These are phyloP conservation scores for Fusarium luffae DNA, from an alignment of 2,329 filamentous ascomycete species.

Conservation along the genomic window DNA sequence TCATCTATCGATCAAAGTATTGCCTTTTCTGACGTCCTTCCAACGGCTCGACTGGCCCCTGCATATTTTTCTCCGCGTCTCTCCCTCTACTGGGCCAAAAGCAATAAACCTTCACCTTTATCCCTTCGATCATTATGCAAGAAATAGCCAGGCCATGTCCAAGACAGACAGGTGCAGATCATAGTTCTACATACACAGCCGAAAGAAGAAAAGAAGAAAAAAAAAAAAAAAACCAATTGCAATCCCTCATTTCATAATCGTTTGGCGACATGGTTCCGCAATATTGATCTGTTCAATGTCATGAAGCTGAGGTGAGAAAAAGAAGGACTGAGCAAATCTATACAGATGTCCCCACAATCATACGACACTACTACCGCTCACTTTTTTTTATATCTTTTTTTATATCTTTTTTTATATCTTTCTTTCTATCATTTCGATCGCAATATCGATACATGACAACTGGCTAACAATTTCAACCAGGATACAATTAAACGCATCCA, in stretches of 20 bases:
- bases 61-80: conserved; percentile 16
- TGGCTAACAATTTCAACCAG: not conserved
- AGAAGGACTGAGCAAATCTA: conserved; percentile 7
- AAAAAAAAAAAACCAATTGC: not conserved
- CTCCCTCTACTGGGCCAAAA: conserved; percentile 21
- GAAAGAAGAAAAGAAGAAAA: not conserved
- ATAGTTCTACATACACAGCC: conserved; percentile 14
- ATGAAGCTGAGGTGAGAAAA: conserved; percentile 10
- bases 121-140: conserved; percentile 31
- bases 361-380: conserved; percentile 22
- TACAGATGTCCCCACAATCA: conserved; percentile 30
- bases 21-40: conserved; percentile 6
- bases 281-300: not conserved
- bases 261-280: not conserved
- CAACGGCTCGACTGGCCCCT: conserved; percentile 10
- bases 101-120: conserved; percentile 36
- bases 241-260: not conserved
- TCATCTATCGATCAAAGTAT: conserved; percentile 11
- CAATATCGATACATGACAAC: conserved; percentile 14
- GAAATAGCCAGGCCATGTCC: conserved; percentile 20
- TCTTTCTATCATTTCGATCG: not conserved
- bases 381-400: not conserved
- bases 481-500: not conserved
- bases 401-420: not conserved
- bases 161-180: conserved; percentile 34